These are phyloP conservation scores for Aspergillus coremiiformis DNA, from an alignment of 495 filamentous ascomycete genomes.

Conservation along the genomic window DNA sequence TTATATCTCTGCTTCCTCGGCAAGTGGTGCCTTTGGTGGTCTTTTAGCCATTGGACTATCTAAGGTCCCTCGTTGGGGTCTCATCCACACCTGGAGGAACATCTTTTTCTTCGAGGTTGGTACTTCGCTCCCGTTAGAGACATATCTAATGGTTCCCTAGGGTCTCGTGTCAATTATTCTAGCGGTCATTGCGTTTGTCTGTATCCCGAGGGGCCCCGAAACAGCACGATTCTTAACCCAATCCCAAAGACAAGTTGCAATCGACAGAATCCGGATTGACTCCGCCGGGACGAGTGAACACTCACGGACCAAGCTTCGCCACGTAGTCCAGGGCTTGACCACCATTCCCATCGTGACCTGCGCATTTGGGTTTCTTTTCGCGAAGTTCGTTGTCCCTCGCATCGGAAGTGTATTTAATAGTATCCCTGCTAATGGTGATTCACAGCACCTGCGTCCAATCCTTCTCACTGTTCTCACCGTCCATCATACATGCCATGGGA, in stretches of 20 bases:
- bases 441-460: constrained; percentile 9
- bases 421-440: no score
- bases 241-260: neutral
- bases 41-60: constrained; percentile 5
- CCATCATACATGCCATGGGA: constrained; percentile 7
- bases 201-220: constrained; percentile 1
- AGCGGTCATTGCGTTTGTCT: neutral
- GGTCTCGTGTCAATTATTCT: constrained; percentile 5
- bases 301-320: neutral
- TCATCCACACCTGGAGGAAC: constrained; percentile 6
- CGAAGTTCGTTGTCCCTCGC: neutral
- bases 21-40: constrained; percentile 6
- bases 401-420: no score
- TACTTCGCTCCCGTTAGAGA: neutral
- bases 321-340: neutral
- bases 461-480: constrained; percentile 8
- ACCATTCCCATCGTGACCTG: constrained; percentile 1
- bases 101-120: constrained; percentile 11
- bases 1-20: constrained; percentile 8
- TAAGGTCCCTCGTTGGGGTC: constrained; percentile 3
- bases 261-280: neutral
- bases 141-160: neutral
- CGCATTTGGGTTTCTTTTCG: constrained; percentile 9
- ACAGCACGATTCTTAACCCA: constrained; percentile 1
- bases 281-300: constrained; percentile 3